phyloP scores from a whole-genome alignment of 2,329 filamentous ascomycete species.

The Dendryphion nanum region DNA sequence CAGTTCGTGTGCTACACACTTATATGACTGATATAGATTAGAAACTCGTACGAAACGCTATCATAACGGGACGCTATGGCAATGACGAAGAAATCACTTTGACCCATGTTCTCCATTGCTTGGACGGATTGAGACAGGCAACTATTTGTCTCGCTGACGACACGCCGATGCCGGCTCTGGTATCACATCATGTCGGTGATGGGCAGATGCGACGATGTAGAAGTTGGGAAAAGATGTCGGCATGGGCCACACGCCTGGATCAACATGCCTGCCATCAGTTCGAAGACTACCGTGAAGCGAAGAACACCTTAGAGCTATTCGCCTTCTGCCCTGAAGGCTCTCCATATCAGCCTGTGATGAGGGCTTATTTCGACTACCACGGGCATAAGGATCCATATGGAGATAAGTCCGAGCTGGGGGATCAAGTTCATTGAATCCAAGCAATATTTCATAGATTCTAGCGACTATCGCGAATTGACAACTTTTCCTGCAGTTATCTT shows the following conservation, averaged over 20 bases:
- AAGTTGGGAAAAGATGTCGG: constrained; percentile 30
- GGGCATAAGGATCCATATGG: constrained; percentile 35
- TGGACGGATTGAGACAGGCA: constrained; percentile 34
- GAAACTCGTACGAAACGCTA: constrained; percentile 36
- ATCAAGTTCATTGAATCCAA: too few relatives aligned
- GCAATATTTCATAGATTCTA: too few relatives aligned
- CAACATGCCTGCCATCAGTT: constrained; percentile 33
- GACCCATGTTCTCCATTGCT: constrained; percentile 32
- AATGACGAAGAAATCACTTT: constrained; percentile 21
- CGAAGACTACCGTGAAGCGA: constrained; percentile 35
- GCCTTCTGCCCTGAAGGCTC: constrained; percentile 30
- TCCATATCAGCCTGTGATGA: constrained; percentile 26
- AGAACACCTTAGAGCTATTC: constrained; percentile 36
- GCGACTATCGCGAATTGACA: too few relatives aligned
- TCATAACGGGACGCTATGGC: constrained; percentile 26
- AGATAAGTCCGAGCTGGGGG: constrained; percentile 9
- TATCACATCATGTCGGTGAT: constrained; percentile 22
- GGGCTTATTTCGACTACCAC: constrained; percentile 33
- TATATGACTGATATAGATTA: constrained; percentile 5
- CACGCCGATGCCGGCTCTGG: constrained; percentile 32
- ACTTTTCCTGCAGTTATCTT: too few relatives aligned
- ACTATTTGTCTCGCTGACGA: constrained; percentile 37
- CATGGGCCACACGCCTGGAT: constrained; percentile 31
- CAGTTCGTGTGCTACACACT: neutral
- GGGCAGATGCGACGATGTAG: constrained; percentile 31